Base-by-base conservation (phyloP, 2,329 filamentous ascomycete genomes). In the Penicillium olsonii region DNA sequence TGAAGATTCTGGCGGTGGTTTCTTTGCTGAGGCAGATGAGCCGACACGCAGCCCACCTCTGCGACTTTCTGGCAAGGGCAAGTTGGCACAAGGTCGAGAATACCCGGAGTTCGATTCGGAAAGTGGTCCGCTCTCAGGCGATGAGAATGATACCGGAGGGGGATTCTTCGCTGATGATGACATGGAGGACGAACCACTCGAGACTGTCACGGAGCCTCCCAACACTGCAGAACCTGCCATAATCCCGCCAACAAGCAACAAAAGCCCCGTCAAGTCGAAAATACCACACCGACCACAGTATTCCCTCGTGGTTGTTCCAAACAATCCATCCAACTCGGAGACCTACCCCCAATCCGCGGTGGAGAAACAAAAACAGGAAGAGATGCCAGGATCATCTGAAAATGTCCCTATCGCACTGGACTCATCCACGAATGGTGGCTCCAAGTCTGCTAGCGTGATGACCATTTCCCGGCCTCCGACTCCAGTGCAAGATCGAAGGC, bases 1-100 rank as follows among this genome's bases (percentile, higher is more conserved):
- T 26, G 59, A 64, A 18, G 62, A 60, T 29, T 18, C 33, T 8
- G 70, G 65, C 10, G 71, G 71, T 24, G 73, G 72, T 1, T 75
- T 75, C 52, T 56, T 75, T 19, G 64, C 65, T 10, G 71, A 73
- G 35, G 50, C 59, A 35, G 60, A 55, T 37, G 55, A 60, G 19
- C 59, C 39, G n/a, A 19, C 29, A 9, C 27, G 31, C 5, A 53
- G 43, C 10, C 40, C 53, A 10, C 43, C 33, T 3, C 26, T 6
- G 4, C 17, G 17, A 14, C 14, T n/a, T 9, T 17, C 15, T 5
- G 34, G 31, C 37, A 50, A 38, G 18, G 7, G 20, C 4, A 15
- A 34, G 27, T 6, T 35, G 34, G 8, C 26, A 15, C 35, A 22
- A 19, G 11, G 34, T 15, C 27, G 26, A 2, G 4, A 24, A 18